These are phyloP conservation scores for Zygnema cylindricum DNA, from an alignment of 139 green algal species.

Conservation along the genomic window DNA sequence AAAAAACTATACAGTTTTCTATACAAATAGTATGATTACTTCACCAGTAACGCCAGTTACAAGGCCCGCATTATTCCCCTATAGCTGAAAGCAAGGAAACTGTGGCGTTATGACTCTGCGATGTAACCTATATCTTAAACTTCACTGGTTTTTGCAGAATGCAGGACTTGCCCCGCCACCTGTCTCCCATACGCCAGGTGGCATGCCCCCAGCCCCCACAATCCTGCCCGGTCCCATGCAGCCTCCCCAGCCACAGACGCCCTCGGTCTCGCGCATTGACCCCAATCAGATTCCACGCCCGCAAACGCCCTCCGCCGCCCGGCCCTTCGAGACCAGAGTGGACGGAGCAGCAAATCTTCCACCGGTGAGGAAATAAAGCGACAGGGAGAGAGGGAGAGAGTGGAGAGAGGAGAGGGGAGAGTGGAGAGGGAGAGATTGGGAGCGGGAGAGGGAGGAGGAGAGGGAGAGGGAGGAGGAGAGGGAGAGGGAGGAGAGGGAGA, in stretches of 20 bases:
- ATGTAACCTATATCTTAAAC: neutral
- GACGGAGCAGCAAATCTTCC: slow-evolving; percentile 34
- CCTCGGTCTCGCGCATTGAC: slow-evolving; percentile 74
- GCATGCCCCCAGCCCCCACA: neutral
- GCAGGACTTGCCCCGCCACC: neutral
- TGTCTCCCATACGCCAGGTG: neutral
- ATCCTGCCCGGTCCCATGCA: neutral
- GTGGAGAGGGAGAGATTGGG: neutral
- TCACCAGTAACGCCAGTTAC: neutral
- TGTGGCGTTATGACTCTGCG: neutral
- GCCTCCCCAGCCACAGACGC: neutral
- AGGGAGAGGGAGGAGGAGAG: slow-evolving; percentile 8
- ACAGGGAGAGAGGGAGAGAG: neutral
- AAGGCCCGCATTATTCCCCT: neutral
- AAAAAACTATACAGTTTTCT: neutral
- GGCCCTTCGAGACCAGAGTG: slow-evolving; percentile 78
- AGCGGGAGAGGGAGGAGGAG: neutral
- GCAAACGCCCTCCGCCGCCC: neutral
- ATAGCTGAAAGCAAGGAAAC: neutral
- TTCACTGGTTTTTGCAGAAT: neutral
- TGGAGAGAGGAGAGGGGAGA: neutral
- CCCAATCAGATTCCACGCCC: slow-evolving; percentile 84
- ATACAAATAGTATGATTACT: neutral
- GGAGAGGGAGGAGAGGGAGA: neutral
- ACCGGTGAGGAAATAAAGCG: slow-evolving; percentile 31